phyloP scores from a whole-genome alignment of 306 rosid species.

The Morella rubra region DNA sequence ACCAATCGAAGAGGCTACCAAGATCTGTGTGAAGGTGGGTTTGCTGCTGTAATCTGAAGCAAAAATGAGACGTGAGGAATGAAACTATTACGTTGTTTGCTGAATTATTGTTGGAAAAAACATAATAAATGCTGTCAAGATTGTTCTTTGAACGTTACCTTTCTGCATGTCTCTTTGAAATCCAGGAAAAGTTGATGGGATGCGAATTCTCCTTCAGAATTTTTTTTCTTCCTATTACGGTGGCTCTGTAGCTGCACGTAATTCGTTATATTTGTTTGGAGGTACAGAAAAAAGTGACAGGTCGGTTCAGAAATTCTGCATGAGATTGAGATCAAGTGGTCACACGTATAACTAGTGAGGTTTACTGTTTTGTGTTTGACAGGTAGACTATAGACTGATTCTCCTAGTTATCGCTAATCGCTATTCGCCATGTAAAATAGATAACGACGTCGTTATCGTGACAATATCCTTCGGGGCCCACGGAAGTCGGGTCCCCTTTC shows the following conservation, averaged over 20 bases:
- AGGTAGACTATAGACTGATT: neutral
- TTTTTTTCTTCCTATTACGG: conserved; percentile 21
- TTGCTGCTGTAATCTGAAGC: conserved; percentile 46
- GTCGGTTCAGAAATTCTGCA: conserved; percentile 27
- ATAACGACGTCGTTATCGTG: too few relatives aligned
- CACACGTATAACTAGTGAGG: conserved; percentile 1
- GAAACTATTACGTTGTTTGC: too few relatives aligned
- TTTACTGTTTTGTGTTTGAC: neutral
- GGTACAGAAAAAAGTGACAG: conserved; percentile 23
- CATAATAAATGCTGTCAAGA: neutral
- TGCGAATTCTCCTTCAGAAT: conserved; percentile 12
- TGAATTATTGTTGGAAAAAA: neutral
- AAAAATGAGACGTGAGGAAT: neutral
- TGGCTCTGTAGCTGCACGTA: conserved; percentile 24
- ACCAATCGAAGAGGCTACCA: conserved; percentile 66
- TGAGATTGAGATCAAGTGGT: conserved; percentile 1
- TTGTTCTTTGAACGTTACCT: conserved; percentile 37
- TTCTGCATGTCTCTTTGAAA: conserved; percentile 50
- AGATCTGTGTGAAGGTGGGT: conserved; percentile 56
- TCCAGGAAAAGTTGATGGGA: conserved; percentile 24
- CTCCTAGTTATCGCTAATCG: neutral
- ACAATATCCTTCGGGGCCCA: too few relatives aligned
- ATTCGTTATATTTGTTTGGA: conserved; percentile 17
- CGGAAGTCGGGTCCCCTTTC: too few relatives aligned
- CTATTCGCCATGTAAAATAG: too few relatives aligned